These are phyloP conservation scores for Tetracentron sinense DNA, from an alignment of 164 flowering plant species.

Conservation along the genomic window DNA sequence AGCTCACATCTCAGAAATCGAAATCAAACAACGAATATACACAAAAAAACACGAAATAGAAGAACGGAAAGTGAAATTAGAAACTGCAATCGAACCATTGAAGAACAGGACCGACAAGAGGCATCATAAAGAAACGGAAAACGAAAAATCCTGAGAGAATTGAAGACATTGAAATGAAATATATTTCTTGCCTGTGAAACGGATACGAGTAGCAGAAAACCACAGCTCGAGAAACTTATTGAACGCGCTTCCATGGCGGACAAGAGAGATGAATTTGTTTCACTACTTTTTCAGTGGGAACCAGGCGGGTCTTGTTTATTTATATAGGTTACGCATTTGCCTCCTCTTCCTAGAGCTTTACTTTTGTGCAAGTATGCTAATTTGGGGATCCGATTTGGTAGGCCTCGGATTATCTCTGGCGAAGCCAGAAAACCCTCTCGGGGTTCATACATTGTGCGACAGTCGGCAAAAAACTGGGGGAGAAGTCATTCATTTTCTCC, in stretches of 20 bases:
- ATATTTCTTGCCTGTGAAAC: constrained; percentile 11
- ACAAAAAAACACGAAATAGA: not conserved
- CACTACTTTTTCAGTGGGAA: no score
- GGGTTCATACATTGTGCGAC: no score
- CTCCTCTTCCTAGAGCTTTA: no score
- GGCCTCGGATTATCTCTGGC: no score
- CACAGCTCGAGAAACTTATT: not conserved
- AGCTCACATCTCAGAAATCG: not conserved
- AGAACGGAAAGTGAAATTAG: not conserved
- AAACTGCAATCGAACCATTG: not conserved
- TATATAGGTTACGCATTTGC: no score
- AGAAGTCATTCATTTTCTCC: no score
- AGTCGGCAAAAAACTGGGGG: no score
- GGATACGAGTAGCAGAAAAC: not conserved
- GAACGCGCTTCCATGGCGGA: constrained; percentile 12
- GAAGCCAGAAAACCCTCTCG: no score
- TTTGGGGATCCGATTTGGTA: no score
- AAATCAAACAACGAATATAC: constrained; percentile 1
- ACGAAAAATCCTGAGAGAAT: not conserved
- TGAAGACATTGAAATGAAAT: not conserved
- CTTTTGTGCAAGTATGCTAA: no score
- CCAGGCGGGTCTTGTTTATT: no score
- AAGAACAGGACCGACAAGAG: not conserved
- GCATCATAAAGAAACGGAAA: not conserved
- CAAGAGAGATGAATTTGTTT: no score